Conservation (phyloP, 352 stramenopile genomes). For the Pythium volutum region DNA sequence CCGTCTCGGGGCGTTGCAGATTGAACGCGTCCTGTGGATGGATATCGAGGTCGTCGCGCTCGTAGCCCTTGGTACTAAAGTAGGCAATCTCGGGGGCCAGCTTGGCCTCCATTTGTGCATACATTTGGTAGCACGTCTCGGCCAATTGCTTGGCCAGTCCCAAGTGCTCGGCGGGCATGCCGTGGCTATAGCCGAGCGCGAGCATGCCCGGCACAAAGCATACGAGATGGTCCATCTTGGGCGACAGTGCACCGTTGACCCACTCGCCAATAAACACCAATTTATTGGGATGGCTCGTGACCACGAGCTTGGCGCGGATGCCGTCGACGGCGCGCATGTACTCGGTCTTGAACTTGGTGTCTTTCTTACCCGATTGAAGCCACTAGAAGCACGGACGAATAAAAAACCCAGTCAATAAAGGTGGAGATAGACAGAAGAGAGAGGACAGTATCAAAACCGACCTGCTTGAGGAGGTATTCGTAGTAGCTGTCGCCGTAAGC, state of each 20-base stretch:
- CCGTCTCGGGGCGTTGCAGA: slow-evolving; percentile 87
- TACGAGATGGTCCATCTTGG: slow-evolving; percentile 88
- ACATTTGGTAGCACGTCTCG: slow-evolving; percentile 88
- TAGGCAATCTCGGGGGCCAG: slow-evolving; percentile 87
- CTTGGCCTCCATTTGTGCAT: slow-evolving; percentile 72
- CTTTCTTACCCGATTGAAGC: slow-evolving; percentile 66
- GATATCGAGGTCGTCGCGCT: slow-evolving; percentile 51
- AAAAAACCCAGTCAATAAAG: background rate
- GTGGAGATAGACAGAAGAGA: background rate
- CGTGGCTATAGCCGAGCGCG: slow-evolving; percentile 71
- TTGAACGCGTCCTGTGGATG: slow-evolving; percentile 71
- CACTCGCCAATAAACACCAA: slow-evolving; percentile 71
- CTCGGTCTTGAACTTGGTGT: slow-evolving; percentile 64
- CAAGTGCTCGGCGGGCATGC: slow-evolving; percentile 61
- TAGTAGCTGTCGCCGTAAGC: slow-evolving; percentile 85
- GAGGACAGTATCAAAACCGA: slow-evolving; percentile 7
- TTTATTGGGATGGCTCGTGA: slow-evolving; percentile 54
- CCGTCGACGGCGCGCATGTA: slow-evolving; percentile 66
- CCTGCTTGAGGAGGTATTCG: slow-evolving; percentile 83
- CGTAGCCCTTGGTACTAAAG: slow-evolving; percentile 60
- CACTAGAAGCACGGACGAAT: slow-evolving; percentile 46
- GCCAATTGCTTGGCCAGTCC: slow-evolving; percentile 75
- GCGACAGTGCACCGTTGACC: slow-evolving; percentile 42
- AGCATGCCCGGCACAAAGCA: slow-evolving; percentile 91
- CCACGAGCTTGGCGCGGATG: slow-evolving; percentile 55